Evolutionary conservation across 208 protist species (phyloP).

Genomic region (Leishmania martiniquensis): DNA sequence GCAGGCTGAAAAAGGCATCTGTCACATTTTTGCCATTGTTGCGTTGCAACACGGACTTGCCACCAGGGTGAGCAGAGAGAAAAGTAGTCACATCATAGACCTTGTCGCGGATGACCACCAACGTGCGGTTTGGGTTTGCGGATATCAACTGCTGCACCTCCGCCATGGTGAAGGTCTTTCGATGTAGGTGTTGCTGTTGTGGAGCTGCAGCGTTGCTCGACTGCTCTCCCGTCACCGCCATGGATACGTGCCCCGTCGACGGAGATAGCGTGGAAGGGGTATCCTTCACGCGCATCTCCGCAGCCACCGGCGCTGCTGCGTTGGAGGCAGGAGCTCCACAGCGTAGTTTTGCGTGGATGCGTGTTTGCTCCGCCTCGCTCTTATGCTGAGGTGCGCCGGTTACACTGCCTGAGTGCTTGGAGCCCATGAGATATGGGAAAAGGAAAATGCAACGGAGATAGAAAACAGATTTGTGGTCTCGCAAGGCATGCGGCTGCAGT

Average conservation of each 20-base stretch:
- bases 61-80: constrained; percentile 80
- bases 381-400: not conserved
- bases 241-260: not conserved
- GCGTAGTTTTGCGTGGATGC: not conserved
- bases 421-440: constrained; percentile 2
- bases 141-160: constrained; percentile 25
- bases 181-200: not conserved
- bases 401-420: not conserved
- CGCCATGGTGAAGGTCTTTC: constrained; percentile 18
- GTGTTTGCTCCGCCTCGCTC: not conserved
- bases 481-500: no score
- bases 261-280: not conserved
- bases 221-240: not conserved
- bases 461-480: not conserved
- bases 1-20: constrained; percentile 35
- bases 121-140: constrained; percentile 26
- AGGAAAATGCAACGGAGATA: not conserved
- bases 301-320: not conserved
- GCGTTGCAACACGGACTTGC: constrained; percentile 33
- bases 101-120: constrained; percentile 67
- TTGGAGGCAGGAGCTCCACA: not conserved
- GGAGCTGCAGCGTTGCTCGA: not conserved
- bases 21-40: constrained; percentile 54
- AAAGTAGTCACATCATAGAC: constrained; percentile 89
- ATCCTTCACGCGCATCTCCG: not conserved